Evolutionary conservation across 371 early-diverging fungal genomes (phyloP), one percentile per base, ranked within the genome.

Genomic region (Coemansia sp.): DNA sequence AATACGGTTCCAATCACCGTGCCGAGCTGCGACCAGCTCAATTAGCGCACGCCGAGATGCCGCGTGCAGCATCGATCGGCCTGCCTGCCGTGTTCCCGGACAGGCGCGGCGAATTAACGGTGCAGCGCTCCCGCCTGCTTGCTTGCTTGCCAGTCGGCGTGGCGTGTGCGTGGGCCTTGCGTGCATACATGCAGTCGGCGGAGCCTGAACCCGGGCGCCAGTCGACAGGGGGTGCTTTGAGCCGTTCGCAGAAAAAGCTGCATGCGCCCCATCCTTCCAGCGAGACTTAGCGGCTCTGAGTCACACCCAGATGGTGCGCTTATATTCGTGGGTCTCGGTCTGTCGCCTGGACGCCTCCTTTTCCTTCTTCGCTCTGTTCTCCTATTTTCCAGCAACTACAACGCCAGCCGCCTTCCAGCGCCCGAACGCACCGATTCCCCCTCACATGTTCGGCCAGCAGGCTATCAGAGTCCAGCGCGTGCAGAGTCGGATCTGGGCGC

Each of bases 401-500:
- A 26, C 26, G 26, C 26, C 26, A 26, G 26, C 26, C 26, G 26
- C 26, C 26, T 26, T 1, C 26, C 26, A 26, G 26, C 26, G 26
- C 26, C 26, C 26, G 26, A 26, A 0, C 26, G 26, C 26, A 26
- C 26, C 26, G 26, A 26, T 26, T 26, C 26, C 26, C 26, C 26
- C 26, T 26, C 26, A 26, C 26, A 55, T 59, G 50, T 40, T 59
- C 14, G 48, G 49, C 9, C 59, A 40, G 59, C 59, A 50, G 50
- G 20, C 40, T 16, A 16, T 16, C 48, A 36, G 40, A 34, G 34
- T 26, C 12, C 30, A 35, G 16, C 12, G 47, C 45, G 36, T 57
- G 45, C 57, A 26, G 30, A 39, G 58, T 38, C 34, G 38, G 49
- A 20, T 48, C 36, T 12, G 38, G 20, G 58, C 49, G 12, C 38